Evolutionary conservation across 768 basidiomycete genomes (phyloP).

Genomic region (Astraeus odoratus): DNA sequence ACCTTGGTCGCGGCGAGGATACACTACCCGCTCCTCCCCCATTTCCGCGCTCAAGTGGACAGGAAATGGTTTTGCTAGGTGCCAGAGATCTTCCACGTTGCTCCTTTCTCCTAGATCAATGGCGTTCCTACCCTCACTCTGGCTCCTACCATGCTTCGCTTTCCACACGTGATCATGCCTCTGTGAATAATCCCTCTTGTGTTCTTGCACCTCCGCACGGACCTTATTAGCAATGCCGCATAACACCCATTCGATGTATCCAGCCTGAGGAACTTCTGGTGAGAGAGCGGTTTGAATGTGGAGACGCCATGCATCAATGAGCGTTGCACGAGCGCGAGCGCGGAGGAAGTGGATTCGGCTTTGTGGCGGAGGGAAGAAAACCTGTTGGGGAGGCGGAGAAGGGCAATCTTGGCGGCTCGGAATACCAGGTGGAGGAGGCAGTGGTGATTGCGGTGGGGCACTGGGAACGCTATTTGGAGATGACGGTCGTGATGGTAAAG

Average conservation of each 20-base stretch:
- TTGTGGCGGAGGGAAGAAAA: conserved; percentile 5
- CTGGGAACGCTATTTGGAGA: conserved; percentile 12
- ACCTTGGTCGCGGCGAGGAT: conserved; percentile 23
- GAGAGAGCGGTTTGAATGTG: conserved; percentile 51
- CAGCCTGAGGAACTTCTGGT: conserved; percentile 24
- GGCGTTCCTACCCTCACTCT: conserved; percentile 37
- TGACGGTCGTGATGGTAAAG: conserved; percentile 15
- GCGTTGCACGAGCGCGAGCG: conserved; percentile 54
- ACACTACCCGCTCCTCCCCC: conserved; percentile 20
- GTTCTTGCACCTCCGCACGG: conserved; percentile 14
- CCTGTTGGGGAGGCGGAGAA: conserved; percentile 18
- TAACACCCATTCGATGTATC: conserved; percentile 28
- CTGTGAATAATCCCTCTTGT: conserved; percentile 4
- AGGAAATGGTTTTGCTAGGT: conserved; percentile 20
- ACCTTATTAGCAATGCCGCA: conserved; percentile 16
- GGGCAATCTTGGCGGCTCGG: conserved; percentile 18
- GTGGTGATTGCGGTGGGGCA: conserved; percentile 24
- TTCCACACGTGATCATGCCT: background rate
- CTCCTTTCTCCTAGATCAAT: conserved; percentile 27
- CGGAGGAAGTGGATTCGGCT: conserved; percentile 40
- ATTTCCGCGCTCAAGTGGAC: conserved; percentile 10
- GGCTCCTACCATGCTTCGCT: conserved; percentile 39
- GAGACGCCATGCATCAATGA: conserved; percentile 61
- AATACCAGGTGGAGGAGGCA: conserved; percentile 23
- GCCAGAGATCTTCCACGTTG: conserved; percentile 21